Evolutionary conservation across 2,329 filamentous ascomycete genomes (phyloP).

Genomic region (Fusarium gaditjirri): DNA sequence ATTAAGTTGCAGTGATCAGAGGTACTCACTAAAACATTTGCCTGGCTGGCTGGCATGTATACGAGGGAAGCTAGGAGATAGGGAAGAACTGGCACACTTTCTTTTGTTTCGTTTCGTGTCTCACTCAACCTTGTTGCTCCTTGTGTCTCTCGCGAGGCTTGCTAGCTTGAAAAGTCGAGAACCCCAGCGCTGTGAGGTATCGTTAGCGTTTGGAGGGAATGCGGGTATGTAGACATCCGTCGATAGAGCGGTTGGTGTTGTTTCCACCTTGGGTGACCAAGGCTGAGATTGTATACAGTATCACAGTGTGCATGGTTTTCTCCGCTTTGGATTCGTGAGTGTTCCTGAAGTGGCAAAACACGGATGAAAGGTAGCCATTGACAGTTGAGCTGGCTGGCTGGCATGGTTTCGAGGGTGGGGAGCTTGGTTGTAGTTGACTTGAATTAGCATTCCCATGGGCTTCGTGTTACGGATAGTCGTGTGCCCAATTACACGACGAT

Average conservation of each 20-base stretch:
- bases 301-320: constrained; percentile 8
- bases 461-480: constrained; percentile 1
- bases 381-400: background rate
- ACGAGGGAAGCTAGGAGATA: background rate
- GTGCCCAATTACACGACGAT: constrained; percentile 5
- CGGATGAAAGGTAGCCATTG: constrained; percentile 1
- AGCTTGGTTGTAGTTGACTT: background rate
- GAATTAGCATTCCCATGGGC: background rate
- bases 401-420: background rate
- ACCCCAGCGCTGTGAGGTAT: background rate
- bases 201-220: constrained; percentile 31
- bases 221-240: constrained; percentile 21
- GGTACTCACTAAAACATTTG: background rate
- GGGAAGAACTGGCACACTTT: constrained; percentile 5
- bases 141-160: constrained; percentile 24
- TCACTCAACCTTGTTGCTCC: constrained; percentile 28
- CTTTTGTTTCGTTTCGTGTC: constrained; percentile 30
- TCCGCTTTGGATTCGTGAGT: background rate
- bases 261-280: constrained; percentile 14
- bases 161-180: constrained; percentile 18
- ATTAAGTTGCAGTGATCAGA: background rate
- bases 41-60: background rate
- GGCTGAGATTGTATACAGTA: constrained; percentile 20
- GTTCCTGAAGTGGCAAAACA: constrained; percentile 18
- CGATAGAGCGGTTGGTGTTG: constrained; percentile 2